A percentile compares a stretch with the other conserved stretches of the same genome.
These are phyloP conservation scores for Boletus insuetus DNA, from an alignment of 768 basidiomycete species.

Conservation along the genomic window DNA sequence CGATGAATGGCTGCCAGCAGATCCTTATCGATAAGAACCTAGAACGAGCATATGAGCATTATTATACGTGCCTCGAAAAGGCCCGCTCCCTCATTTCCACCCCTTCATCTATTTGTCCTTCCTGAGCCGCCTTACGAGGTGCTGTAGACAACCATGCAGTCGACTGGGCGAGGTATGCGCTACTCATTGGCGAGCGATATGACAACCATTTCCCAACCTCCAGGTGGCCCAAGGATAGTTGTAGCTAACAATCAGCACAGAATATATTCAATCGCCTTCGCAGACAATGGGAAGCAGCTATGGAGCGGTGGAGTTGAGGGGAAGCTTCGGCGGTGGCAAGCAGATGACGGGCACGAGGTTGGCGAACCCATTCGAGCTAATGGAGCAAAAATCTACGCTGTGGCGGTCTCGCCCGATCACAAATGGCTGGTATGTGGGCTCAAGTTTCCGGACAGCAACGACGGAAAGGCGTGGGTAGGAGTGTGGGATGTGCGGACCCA, in stretches of 20 bases:
- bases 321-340: neutral
- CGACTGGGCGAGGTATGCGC: neutral
- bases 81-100: too few species aligned
- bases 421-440: slow-evolving; percentile 4
- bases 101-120: neutral
- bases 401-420: neutral
- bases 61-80: too few species aligned
- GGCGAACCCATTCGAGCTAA: neutral
- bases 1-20: too few species aligned
- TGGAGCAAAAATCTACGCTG: neutral
- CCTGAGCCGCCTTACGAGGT: neutral
- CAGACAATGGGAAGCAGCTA: neutral
- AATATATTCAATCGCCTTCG: neutral
- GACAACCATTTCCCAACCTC: neutral
- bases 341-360: neutral
- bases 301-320: neutral
- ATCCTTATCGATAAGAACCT: neutral
- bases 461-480: neutral
- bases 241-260: neutral
- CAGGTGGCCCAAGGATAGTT: neutral
- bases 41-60: too few species aligned
- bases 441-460: neutral
- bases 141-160: neutral
- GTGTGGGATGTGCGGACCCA: neutral
- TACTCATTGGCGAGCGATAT: neutral